phyloP scores from a whole-genome alignment of 1,139 yeast genomes.

The Geotrichum bryndzae region DNA sequence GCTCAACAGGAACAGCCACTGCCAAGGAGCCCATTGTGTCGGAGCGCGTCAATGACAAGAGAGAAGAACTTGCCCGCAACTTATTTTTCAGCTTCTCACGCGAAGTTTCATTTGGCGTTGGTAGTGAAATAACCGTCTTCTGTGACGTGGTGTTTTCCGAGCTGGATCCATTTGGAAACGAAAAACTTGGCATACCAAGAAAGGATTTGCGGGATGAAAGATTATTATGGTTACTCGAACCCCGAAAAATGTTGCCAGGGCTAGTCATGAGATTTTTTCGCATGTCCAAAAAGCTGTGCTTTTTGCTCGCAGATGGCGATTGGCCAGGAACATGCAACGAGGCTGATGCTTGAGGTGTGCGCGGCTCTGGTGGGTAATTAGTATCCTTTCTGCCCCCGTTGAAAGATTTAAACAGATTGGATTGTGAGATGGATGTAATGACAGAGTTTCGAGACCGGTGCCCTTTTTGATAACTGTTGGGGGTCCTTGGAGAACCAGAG shows the following conservation, averaged over 20 bases:
- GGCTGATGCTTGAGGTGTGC: slow-evolving; percentile 5
- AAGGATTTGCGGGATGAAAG: slow-evolving; percentile 9
- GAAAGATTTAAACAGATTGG: slow-evolving; percentile 13
- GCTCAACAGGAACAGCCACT: slow-evolving; percentile 33
- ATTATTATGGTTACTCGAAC: slow-evolving; percentile 4
- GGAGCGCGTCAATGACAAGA: slow-evolving; percentile 38
- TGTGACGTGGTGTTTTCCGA: background rate
- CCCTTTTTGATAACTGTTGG: slow-evolving; percentile 5
- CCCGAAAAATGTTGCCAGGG: slow-evolving; percentile 10
- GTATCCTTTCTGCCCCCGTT: slow-evolving; percentile 5
- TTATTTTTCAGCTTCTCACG: slow-evolving; percentile 50
- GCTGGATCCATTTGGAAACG: slow-evolving; percentile 2
- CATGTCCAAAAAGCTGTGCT: slow-evolving; percentile 12
- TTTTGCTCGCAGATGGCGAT: slow-evolving; percentile 1
- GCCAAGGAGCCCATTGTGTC: slow-evolving; percentile 25
- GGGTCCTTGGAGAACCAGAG: background rate
- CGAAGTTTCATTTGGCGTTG: slow-evolving; percentile 50
- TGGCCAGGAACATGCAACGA: background rate
- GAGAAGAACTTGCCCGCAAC: slow-evolving; percentile 48
- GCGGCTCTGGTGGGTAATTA: slow-evolving; percentile 1
- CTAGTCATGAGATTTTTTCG: slow-evolving; percentile 11
- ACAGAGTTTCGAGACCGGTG: slow-evolving; percentile 16
- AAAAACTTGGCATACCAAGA: slow-evolving; percentile 8
- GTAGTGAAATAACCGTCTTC: slow-evolving; percentile 48
- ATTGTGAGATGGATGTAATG: slow-evolving; percentile 7